A percentile compares a stretch with the other conserved stretches of the same genome.
Evolutionary conservation across 176 grass and related monocot genomes (phyloP).

Genomic region (Eleusine indica): DNA sequence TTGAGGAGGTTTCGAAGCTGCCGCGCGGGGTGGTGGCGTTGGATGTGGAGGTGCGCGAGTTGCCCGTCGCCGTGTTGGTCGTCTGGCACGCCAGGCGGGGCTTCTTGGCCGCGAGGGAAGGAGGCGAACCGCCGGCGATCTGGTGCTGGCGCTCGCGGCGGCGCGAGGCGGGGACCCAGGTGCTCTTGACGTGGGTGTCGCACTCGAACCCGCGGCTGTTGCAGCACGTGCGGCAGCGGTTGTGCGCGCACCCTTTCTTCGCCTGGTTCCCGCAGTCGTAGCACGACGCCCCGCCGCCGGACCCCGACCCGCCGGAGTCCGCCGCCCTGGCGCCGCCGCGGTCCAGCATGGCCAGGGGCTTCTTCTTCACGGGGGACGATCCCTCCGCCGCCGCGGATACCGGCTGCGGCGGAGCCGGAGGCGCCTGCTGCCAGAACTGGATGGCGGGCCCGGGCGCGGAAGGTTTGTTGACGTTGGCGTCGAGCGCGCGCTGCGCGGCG

Average conservation of each 20-base stretch:
- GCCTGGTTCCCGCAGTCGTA: constrained; percentile 92
- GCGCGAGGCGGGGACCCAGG: constrained; percentile 76
- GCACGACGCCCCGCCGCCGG: constrained; percentile 48
- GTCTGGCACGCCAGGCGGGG: constrained; percentile 67
- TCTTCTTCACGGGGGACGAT: constrained; percentile 52
- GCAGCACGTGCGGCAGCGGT: constrained; percentile 83
- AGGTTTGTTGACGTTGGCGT: constrained; percentile 20
- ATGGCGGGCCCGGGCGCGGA: constrained; percentile 45
- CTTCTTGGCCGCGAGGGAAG: constrained; percentile 49
- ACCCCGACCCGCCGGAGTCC: not conserved
- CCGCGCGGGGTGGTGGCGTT: constrained; percentile 75
- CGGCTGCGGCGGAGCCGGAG: constrained; percentile 35
- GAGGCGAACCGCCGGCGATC: not conserved
- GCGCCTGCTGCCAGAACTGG: constrained; percentile 75
- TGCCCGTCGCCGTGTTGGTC: constrained; percentile 34
- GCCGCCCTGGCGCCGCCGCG: constrained; percentile 33
- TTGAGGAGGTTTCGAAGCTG: constrained; percentile 86
- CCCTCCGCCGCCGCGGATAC: constrained; percentile 8
- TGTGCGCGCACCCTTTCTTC: constrained; percentile 80
- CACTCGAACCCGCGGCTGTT: constrained; percentile 86
- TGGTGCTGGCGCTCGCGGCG: constrained; percentile 76
- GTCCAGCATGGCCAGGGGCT: constrained; percentile 56
- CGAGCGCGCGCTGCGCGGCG: constrained; percentile 58
- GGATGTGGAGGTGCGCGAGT: constrained; percentile 71
- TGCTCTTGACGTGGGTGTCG: constrained; percentile 83